Evolutionary conservation across 345 rosid genomes (phyloP).

Genomic region (Erysimum cheiranthoides): DNA sequence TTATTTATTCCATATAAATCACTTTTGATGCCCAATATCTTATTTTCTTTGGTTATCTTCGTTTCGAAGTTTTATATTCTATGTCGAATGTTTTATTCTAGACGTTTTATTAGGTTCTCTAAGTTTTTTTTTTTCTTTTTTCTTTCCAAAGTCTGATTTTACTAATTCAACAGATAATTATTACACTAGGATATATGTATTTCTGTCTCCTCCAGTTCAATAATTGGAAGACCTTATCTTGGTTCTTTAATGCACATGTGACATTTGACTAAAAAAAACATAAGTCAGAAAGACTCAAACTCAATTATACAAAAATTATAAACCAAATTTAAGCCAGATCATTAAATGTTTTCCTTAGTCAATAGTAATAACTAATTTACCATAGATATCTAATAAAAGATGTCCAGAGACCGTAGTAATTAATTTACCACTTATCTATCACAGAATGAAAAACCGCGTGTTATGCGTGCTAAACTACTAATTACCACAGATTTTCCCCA

Average conservation of each 20-base stretch:
- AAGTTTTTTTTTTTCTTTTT: neutral
- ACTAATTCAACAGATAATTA: neutral
- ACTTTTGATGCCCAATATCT: neutral
- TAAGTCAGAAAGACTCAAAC: neutral
- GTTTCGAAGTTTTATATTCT: conserved; percentile 24
- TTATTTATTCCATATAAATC: conserved; percentile 6
- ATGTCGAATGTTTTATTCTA: neutral
- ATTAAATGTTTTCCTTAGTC: neutral
- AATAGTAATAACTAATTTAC: neutral
- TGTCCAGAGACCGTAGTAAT: neutral
- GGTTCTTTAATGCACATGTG: neutral
- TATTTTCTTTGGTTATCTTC: conserved; percentile 15
- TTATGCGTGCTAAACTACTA: neutral
- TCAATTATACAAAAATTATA: neutral
- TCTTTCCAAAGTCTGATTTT: neutral
- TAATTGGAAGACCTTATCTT: conserved; percentile 6
- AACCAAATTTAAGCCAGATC: neutral
- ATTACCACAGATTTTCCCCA: neutral
- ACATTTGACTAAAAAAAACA: neutral
- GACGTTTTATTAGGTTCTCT: neutral
- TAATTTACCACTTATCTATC: too few species aligned
- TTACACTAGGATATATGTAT: conserved; percentile 2
- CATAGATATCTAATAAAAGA: neutral
- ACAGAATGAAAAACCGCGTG: too few species aligned
- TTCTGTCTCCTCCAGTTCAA: conserved; percentile 1